Conservation (phyloP, 116 monocot species). For the Dioscorea cayenensis region DNA sequence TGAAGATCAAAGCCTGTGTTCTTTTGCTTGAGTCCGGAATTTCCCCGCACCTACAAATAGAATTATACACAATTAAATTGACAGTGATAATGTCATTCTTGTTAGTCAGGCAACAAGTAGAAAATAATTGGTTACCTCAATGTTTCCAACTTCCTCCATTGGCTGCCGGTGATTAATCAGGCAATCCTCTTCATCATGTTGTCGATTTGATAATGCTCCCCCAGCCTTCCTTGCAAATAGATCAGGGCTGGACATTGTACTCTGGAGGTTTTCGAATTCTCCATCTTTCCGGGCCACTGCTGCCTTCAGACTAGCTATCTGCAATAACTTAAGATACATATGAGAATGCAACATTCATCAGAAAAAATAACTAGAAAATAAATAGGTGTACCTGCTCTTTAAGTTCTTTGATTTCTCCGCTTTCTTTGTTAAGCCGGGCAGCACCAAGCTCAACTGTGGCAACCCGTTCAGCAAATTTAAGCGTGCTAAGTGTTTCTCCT, state of each 20-base stretch:
- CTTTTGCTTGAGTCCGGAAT: conserved; percentile 32
- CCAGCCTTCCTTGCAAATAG: conserved; percentile 24
- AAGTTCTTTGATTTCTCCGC: conserved; percentile 73
- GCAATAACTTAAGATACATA: conserved; percentile 5
- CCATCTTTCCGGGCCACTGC: conserved; percentile 66
- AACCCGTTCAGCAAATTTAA: conserved; percentile 98
- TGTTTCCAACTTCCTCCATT: conserved; percentile 80
- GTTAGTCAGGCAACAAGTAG: neutral
- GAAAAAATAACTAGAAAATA: neutral
- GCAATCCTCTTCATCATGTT: conserved; percentile 8
- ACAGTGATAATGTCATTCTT: neutral
- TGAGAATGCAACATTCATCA: neutral
- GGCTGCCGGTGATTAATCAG: conserved; percentile 37
- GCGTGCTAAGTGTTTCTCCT: conserved; percentile 92
- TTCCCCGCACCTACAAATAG: neutral
- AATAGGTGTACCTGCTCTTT: conserved; percentile 70
- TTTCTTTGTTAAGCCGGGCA: conserved; percentile 78
- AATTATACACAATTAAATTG: neutral
- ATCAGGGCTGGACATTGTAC: conserved; percentile 23
- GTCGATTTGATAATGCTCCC: conserved; percentile 35
- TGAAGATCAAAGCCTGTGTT: conserved; percentile 63
- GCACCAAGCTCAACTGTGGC: conserved; percentile 96
- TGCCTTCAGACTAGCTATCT: conserved; percentile 76
- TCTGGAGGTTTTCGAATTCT: conserved; percentile 30
- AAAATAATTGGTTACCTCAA: conserved; percentile 42